Base-by-base conservation (phyloP, 306 rosid genomes). In the Sicyos edulis region DNA sequence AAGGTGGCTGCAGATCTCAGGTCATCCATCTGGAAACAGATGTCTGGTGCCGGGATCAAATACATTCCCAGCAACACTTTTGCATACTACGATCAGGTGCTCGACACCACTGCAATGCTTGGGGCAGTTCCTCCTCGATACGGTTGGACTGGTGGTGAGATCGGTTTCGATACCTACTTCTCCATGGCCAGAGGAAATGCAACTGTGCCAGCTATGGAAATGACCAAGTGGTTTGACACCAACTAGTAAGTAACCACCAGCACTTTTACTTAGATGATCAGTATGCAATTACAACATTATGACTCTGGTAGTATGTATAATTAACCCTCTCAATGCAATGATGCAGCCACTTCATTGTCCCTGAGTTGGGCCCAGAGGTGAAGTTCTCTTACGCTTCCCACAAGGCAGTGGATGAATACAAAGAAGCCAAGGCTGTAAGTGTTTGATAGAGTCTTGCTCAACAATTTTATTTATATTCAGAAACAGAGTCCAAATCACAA, bases 211-310 rank as follows among this genome's bases (percentile, higher is more conserved):
- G 89, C 95, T 54, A 91, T 88, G 92, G 95, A 88, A 84, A 91
- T 88, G 95, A 88, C 95, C 79, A 88, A 91, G 86, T 91, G 95
- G 95, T 86, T 91, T 72, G 95, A 88, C 83, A 90, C 96, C 77
- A 90, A 90, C 82, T 82, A 82, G 84, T 86, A 78, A 80, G 96
- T 88, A 21, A 50, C 44, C 69, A 51, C 17, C 63, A 17, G 51
- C 32, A 20, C 52, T 37, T 64, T 8, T 4, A 64, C 70, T 10
- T 1, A 45, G 26, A 9, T 71, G 51, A 73, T 20, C n/a, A 40
- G 20, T 15, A 66, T 76, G 51, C 77, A 24, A 67, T 58, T 51
- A 34, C 68, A 47, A 42, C 63, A 26, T 63, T 34, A 79, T 65
- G 53, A 1, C 22, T 10, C 21, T 65, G 52, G 10, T 42, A 8